Base-by-base conservation (phyloP, 1,284 basidiomycete genomes). In the Marasmius tenuissimus region DNA sequence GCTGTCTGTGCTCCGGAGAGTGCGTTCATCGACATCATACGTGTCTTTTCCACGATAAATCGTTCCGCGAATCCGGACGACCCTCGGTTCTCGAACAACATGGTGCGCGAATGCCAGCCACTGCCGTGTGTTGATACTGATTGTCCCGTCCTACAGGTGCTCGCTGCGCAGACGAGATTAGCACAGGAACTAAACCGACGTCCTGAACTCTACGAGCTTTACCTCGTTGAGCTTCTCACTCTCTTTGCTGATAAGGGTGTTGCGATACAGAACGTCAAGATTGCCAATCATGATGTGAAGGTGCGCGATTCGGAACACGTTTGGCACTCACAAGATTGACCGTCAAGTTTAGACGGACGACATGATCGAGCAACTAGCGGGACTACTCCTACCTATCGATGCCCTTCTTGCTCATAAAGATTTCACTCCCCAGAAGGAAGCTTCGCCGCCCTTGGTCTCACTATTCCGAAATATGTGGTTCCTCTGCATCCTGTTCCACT, bases 391-490 rank as follows among this genome's bases (percentile, higher is more conserved):
- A 16, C 93, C 95, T 1, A 94, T 99, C 62, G 94, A 97, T 68
- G 91, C 93, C 0, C 82, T 98, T 10, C 82, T 99, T n/a, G 78
- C 84, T 40, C 93, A 96, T 70, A 68, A 77, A 20, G 86, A 91
- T 65, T 91, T 93, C 71, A 82, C 86, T 59, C 88, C 92, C 1
- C 84, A 89, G 45, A 65, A 79, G 12, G 74, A 83, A 40, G 73
- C 89, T 18, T 82, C 87, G 2, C 71, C 85, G 1, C 88, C 89
- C 51, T 73, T 93, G n/a, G 88, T 93, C 4, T 82, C 88, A 4
- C 80, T 94, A 18, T 99, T 98, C 84, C 86, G 96, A 53, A 96
- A 95, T 72, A 84, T 96, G 77, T 99, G 97, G 97, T 94, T 97
- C 76, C 77, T 98, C 12, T 94, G 93, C 69, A 86, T 92, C 18